A percentile compares a stretch with the other conserved stretches of the same genome.
Evolutionary conservation across 2,329 filamentous ascomycete species (phyloP).

Genomic region (Cercospora sp.): DNA sequence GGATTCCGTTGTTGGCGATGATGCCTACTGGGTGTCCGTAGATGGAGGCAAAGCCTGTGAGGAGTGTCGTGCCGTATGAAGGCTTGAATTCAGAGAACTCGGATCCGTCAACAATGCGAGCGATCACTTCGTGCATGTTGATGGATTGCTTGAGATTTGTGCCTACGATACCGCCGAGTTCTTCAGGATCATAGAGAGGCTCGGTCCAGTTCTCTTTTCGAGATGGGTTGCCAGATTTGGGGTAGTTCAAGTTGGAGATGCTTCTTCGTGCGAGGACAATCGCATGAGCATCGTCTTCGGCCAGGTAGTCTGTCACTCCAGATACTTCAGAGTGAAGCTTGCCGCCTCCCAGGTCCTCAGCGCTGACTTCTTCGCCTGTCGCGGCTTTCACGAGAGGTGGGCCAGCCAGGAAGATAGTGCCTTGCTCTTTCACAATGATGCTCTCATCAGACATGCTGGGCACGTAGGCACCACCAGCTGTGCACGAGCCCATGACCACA

Average conservation of each 20-base stretch:
- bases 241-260: conserved; percentile 88
- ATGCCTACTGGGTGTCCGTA: conserved; percentile 90
- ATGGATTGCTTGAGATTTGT: conserved; percentile 86
- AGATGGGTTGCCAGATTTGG: conserved; percentile 48
- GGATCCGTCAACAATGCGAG: conserved; percentile 86
- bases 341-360: conserved; percentile 88
- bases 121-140: conserved; percentile 85
- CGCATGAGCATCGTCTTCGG: conserved; percentile 90
- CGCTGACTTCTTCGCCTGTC: conserved; percentile 86
- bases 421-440: conserved; percentile 93
- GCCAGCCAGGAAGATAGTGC: conserved; percentile 95
- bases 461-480: conserved; percentile 91
- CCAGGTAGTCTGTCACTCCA: conserved; percentile 92
- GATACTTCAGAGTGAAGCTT: conserved; percentile 86
- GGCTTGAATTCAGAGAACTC: conserved; percentile 94
- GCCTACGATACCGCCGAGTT: conserved; percentile 84
- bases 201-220: conserved; percentile 58
- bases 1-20: conserved; percentile 91
- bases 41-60: conserved; percentile 83
- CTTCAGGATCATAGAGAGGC: conserved; percentile 74
- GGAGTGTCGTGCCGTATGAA: conserved; percentile 82
- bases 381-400: conserved; percentile 94
- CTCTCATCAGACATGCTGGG: conserved; percentile 97
- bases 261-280: conserved; percentile 80
- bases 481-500: conserved; percentile 97